Evolutionary conservation across 2,329 filamentous ascomycete genomes (phyloP).

Genomic region (Colletotrichum navitas): DNA sequence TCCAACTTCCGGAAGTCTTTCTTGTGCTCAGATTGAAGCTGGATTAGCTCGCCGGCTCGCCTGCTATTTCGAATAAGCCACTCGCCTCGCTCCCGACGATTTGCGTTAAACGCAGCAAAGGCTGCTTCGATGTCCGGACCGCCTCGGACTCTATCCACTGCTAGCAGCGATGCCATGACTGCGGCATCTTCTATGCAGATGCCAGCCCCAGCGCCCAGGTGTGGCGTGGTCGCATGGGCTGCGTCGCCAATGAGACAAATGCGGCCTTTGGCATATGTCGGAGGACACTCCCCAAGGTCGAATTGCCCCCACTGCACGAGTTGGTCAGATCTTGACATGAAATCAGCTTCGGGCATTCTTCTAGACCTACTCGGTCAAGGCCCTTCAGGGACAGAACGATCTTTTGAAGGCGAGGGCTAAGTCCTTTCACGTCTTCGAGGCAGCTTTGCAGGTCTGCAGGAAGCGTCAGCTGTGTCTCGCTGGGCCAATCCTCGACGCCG

Average conservation of each 20-base stretch:
- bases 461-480: conserved; percentile 42
- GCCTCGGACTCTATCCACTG: conserved; percentile 52
- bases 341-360: neutral
- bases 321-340: conserved; percentile 1
- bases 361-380: conserved; percentile 8
- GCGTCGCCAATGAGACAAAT: conserved; percentile 70
- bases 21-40: conserved; percentile 53
- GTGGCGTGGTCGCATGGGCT: conserved; percentile 72
- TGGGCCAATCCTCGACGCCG: conserved; percentile 48
- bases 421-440: neutral
- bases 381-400: neutral
- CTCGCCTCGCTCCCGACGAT: conserved; percentile 61
- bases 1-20: conserved; percentile 14
- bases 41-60: conserved; percentile 58
- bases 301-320: conserved; percentile 58
- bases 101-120: conserved; percentile 64
- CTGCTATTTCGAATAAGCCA: conserved; percentile 64
- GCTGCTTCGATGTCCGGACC: conserved; percentile 55
- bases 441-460: conserved; percentile 25
- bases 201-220: conserved; percentile 70
- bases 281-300: conserved; percentile 58
- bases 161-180: conserved; percentile 60
- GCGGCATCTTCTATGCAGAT: conserved; percentile 68
- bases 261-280: conserved; percentile 56
- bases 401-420: neutral